phyloP scores from a whole-genome alignment of 1,284 basidiomycete genomes.

The Rhodofomes roseus region DNA sequence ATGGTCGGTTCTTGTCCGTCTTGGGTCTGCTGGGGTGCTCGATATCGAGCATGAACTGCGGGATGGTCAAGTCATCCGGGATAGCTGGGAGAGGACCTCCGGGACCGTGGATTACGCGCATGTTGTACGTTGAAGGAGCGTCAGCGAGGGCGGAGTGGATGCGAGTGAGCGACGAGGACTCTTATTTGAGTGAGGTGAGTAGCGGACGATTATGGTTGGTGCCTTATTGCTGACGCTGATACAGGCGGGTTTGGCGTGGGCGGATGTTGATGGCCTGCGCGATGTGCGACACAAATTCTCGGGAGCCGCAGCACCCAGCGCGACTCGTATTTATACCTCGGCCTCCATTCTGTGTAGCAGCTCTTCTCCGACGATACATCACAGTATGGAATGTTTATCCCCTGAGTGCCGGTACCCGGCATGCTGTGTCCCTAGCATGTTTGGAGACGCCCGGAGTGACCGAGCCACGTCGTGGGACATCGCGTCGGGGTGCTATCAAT shows the following conservation, averaged over 20 bases:
- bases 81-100: constrained; percentile 42
- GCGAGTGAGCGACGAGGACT: neutral
- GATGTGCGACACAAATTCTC: no score
- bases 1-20: constrained; percentile 42
- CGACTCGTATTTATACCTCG: no score
- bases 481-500: neutral
- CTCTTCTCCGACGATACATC: no score
- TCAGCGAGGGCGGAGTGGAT: neutral
- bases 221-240: neutral
- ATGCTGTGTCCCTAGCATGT: no score
- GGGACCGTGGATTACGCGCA: constrained; percentile 32
- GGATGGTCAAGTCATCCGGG: constrained; percentile 68
- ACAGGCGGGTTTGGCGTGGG: neutral
- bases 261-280: no score
- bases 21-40: constrained; percentile 46
- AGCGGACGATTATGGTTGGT: no score
- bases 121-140: neutral
- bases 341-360: no score
- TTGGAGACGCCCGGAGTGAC: neutral
- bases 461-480: neutral
- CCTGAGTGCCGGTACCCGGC: no score
- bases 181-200: neutral
- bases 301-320: no score
- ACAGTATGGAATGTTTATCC: no score
- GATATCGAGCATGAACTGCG: constrained; percentile 69